Conservation (phyloP, 2,329 filamentous ascomycete genomes). For the Claviceps arundinis region DNA sequence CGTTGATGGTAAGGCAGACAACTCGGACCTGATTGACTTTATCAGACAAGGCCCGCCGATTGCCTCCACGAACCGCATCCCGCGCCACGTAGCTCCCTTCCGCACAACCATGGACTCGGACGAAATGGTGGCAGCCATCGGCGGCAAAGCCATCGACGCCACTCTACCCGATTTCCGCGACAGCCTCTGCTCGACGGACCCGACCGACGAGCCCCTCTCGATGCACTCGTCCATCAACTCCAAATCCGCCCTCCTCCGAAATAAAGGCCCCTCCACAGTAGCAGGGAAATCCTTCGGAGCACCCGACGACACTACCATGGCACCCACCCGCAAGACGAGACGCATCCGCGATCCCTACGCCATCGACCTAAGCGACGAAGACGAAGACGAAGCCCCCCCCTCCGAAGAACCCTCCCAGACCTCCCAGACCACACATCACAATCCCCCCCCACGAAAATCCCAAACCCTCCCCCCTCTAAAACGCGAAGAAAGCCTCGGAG, state of each 20-base stretch:
- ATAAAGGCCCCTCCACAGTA: conserved; percentile 18
- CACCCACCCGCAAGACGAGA: conserved; percentile 61
- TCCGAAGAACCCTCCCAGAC: no score
- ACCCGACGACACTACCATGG: conserved; percentile 41
- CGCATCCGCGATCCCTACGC: conserved; percentile 82
- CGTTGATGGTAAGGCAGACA: conserved; percentile 49
- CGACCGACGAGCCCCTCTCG: conserved; percentile 41
- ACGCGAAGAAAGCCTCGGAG: conserved; percentile 55
- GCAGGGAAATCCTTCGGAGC: conserved; percentile 30
- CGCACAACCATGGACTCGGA: conserved; percentile 77
- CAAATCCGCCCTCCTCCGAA: conserved; percentile 51
- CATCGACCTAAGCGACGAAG: conserved; percentile 60
- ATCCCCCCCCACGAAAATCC: conserved; percentile 4
- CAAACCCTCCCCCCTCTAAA: conserved; percentile 24
- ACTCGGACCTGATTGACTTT: conserved; percentile 86
- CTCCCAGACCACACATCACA: no score
- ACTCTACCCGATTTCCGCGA: conserved; percentile 41
- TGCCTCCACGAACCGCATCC: conserved; percentile 51
- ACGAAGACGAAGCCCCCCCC: conserved; percentile 36
- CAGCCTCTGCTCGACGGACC: conserved; percentile 42
- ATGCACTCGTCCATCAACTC: conserved; percentile 60
- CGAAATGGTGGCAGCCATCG: conserved; percentile 45
- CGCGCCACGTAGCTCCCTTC: conserved; percentile 74
- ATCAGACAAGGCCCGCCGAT: conserved; percentile 74
- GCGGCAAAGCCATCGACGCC: conserved; percentile 44